Evolutionary conservation across 2,329 filamentous ascomycete species (phyloP).

Genomic region (Penicillium crustosum): DNA sequence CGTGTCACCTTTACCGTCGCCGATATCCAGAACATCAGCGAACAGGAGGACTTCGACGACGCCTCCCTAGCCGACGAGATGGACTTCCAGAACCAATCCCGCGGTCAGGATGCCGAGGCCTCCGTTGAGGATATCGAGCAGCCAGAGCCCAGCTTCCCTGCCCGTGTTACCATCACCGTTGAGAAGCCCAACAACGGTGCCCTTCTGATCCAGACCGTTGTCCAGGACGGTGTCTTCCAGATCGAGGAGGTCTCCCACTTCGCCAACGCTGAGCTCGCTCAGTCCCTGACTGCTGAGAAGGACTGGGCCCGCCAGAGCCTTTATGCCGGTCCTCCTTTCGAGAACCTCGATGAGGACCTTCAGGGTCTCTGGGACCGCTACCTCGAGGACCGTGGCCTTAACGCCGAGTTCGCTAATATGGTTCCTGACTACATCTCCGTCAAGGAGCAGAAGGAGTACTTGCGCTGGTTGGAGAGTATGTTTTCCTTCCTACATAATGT

Average conservation of each 20-base stretch:
- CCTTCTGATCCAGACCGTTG: conserved; percentile 80
- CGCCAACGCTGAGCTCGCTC: conserved; percentile 72
- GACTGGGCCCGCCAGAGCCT: conserved; percentile 73
- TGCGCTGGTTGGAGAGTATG: conserved; percentile 77
- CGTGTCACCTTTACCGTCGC: conserved; percentile 81
- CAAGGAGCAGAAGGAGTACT: conserved; percentile 98
- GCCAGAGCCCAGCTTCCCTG: conserved; percentile 65
- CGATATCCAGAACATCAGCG: conserved; percentile 70
- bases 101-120: conserved; percentile 35
- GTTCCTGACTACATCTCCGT: conserved; percentile 94
- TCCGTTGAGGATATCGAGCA: conserved; percentile 48
- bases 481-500: conserved; percentile 8
- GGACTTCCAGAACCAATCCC: conserved; percentile 58
- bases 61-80: conserved; percentile 58
- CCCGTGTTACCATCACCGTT: conserved; percentile 79
- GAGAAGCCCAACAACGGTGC: conserved; percentile 85
- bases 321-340: conserved; percentile 90
- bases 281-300: conserved; percentile 71
- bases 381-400: conserved; percentile 90
- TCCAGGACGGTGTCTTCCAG: conserved; percentile 80
- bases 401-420: conserved; percentile 81
- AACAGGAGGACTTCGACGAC: conserved; percentile 58
- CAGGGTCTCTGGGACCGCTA: conserved; percentile 90
- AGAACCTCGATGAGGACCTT: conserved; percentile 92
- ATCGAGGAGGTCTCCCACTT: conserved; percentile 93